These are phyloP conservation scores for Aspergillus sp. DNA, from an alignment of 2,329 filamentous ascomycete species.

Conservation along the genomic window DNA sequence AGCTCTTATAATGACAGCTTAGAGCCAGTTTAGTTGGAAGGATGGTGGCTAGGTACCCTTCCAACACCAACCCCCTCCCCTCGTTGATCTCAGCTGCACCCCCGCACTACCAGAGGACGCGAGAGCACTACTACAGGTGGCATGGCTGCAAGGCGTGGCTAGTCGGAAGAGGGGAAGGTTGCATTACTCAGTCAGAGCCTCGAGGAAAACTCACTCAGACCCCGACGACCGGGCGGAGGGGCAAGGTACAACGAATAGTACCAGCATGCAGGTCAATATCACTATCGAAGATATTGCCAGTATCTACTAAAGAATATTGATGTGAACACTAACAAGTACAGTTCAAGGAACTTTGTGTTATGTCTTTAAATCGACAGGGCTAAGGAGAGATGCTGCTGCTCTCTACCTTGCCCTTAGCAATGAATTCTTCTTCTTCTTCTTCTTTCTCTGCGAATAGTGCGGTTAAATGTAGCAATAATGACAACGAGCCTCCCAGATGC, in stretches of 20 bases:
- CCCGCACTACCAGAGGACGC: constrained; percentile 12
- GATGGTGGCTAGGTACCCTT: neutral
- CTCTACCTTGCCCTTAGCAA: neutral
- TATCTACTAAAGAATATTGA: too few species aligned
- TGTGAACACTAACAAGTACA: neutral
- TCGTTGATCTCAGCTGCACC: constrained; percentile 2
- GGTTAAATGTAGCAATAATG: constrained; percentile 13
- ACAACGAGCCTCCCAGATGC: constrained; percentile 40
- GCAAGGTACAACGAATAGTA: neutral
- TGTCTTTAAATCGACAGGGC: neutral
- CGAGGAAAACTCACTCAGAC: neutral
- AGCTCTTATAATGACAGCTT: neutral
- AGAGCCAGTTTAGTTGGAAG: neutral
- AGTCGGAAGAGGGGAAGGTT: neutral
- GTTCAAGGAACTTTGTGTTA: neutral
- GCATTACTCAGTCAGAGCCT: neutral
- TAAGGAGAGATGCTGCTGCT: neutral
- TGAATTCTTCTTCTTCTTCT: neutral
- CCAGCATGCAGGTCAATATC: neutral
- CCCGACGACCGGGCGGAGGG: neutral
- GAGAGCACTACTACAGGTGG: constrained; percentile 5
- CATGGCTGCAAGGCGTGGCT: constrained; percentile 1
- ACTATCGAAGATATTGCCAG: too few species aligned
- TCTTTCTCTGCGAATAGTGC: neutral
- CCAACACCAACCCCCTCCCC: neutral